phyloP scores from a whole-genome alignment of 192 early-diverging fungal genomes.

The Haplosporangium gracile region DNA sequence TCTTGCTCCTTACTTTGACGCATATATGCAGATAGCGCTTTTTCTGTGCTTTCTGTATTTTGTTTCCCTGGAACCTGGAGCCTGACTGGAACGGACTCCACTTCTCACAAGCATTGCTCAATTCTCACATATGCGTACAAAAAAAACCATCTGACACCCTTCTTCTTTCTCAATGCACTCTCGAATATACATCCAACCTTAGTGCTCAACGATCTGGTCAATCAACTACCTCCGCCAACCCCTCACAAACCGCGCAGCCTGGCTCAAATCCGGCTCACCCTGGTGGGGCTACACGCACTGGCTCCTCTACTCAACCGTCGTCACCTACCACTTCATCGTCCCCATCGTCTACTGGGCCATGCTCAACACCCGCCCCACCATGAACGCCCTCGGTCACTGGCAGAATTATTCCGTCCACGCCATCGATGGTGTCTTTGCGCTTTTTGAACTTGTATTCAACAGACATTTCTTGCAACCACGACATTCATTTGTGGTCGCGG shows the following conservation, averaged over 20 bases:
- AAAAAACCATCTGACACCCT: too few species aligned
- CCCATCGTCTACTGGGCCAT: constrained; percentile 57
- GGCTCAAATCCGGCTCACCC: constrained; percentile 28
- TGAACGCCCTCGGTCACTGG: constrained; percentile 10
- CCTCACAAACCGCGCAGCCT: background rate
- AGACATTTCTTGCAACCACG: constrained; percentile 42
- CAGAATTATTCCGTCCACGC: constrained; percentile 42
- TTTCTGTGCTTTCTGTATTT: background rate
- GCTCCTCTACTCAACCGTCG: constrained; percentile 46
- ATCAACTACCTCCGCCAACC: constrained; percentile 39
- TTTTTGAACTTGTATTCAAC: constrained; percentile 50
- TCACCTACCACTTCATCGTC: constrained; percentile 46
- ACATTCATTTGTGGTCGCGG: constrained; percentile 28
- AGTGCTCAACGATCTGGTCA: constrained; percentile 40
- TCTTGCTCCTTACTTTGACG: background rate
- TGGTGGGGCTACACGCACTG: constrained; percentile 46
- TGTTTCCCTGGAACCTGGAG: too few species aligned
- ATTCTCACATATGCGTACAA: too few species aligned
- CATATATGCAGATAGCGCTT: background rate
- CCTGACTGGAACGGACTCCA: too few species aligned
- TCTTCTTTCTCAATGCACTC: too few species aligned
- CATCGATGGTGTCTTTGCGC: constrained; percentile 38
- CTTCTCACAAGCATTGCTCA: too few species aligned
- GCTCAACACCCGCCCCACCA: background rate
- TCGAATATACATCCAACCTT: background rate